phyloP scores from a whole-genome alignment of 2,329 filamentous ascomycete genomes.

The Fusarium proliferatum region DNA sequence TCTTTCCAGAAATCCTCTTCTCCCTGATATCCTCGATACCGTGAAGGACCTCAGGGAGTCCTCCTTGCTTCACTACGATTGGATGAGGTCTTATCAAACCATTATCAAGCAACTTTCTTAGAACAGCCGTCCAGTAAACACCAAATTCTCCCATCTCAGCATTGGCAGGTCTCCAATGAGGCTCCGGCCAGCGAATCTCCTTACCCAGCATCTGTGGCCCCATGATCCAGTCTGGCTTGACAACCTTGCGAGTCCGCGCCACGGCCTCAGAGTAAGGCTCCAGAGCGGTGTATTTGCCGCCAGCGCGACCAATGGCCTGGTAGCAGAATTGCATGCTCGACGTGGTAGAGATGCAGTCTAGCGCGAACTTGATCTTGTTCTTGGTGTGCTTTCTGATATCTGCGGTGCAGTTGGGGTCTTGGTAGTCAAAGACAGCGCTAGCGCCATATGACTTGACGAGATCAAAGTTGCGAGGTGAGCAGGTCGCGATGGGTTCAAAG shows the following conservation, averaged over 20 bases:
- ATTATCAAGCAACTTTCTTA: background rate
- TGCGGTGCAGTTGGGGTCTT: background rate
- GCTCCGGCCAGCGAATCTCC: background rate
- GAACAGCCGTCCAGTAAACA: background rate
- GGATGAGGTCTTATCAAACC: background rate
- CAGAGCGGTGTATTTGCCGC: background rate
- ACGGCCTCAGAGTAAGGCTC: background rate
- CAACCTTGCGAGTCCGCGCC: background rate
- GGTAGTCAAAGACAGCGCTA: constrained; percentile 15
- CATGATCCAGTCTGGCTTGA: background rate
- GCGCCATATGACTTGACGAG: constrained; percentile 20
- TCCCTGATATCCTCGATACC: background rate
- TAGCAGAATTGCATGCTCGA: constrained; percentile 11
- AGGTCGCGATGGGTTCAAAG: background rate
- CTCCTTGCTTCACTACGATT: rapidly evolving
- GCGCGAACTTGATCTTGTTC: background rate
- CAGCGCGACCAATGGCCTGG: background rate
- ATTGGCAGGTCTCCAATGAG: background rate
- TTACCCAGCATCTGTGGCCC: background rate
- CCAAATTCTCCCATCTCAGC: background rate
- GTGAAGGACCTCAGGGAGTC: rapidly evolving
- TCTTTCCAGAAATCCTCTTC: background rate
- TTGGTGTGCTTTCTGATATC: background rate
- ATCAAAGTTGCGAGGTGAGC: constrained; percentile 12
- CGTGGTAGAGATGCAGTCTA: background rate